These are phyloP conservation scores for Uronychia setigera DNA, from an alignment of 73 alveolate genomes.

Conservation along the genomic window DNA sequence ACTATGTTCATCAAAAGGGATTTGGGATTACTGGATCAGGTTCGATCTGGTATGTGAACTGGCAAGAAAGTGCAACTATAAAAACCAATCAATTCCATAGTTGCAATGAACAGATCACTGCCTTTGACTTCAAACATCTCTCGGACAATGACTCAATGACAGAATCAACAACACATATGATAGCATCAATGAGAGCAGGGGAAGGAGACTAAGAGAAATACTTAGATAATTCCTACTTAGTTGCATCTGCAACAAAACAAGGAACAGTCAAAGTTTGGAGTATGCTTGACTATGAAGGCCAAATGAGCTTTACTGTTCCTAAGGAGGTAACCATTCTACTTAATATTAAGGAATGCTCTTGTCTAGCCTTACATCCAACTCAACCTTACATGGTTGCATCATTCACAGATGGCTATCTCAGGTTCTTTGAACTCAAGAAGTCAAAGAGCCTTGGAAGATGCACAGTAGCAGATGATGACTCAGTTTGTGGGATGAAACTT, in stretches of 20 bases:
- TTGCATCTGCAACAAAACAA: constrained; percentile 39
- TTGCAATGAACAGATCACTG: constrained; percentile 17
- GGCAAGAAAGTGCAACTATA: constrained; percentile 55
- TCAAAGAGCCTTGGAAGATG: constrained; percentile 67
- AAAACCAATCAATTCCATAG: constrained; percentile 53
- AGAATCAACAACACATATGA: constrained; percentile 6
- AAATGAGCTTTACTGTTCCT: constrained; percentile 57
- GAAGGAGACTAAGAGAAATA: constrained; percentile 18
- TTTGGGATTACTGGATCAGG: constrained; percentile 45
- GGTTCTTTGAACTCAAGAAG: constrained; percentile 58
- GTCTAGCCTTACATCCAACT: constrained; percentile 48
- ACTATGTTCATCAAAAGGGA: constrained; percentile 2
- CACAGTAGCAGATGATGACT: constrained; percentile 36
- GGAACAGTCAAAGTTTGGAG: constrained; percentile 66
- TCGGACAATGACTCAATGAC: constrained; percentile 44
- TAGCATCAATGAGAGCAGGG: constrained; percentile 11
- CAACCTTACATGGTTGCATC: constrained; percentile 59
- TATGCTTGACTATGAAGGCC: constrained; percentile 41
- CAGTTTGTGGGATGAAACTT: constrained; percentile 27
- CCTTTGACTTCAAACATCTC: constrained; percentile 51
- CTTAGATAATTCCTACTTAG: constrained; percentile 51
- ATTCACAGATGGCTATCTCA: constrained; percentile 57
- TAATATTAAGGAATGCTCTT: constrained; percentile 47
- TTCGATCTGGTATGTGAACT: constrained; percentile 66
- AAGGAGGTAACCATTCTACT: constrained; percentile 32